A percentile compares a stretch with the other conserved stretches of the same genome.
These are phyloP conservation scores for Amanita pallidorosea DNA, from an alignment of 768 basidiomycete genomes.

Conservation along the genomic window DNA sequence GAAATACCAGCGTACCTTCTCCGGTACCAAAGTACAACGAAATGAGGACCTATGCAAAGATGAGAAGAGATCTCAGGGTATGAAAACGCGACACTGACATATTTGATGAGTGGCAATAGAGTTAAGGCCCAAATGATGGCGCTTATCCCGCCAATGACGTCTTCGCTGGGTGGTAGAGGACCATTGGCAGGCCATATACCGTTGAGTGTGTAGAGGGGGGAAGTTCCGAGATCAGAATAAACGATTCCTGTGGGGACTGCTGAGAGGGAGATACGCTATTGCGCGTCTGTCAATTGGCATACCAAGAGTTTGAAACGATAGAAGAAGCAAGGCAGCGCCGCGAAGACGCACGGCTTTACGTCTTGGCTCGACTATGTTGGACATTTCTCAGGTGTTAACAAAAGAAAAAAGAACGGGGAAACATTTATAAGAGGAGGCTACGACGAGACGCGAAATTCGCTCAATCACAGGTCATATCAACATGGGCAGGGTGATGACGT, in stretches of 20 bases:
- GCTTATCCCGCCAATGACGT: constrained; percentile 53
- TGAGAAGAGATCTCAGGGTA: constrained; percentile 27
- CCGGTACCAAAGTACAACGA: constrained; percentile 1
- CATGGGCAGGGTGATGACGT: no score
- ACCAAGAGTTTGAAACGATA: constrained; percentile 27
- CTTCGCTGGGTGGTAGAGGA: constrained; percentile 39
- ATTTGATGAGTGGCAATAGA: constrained; percentile 55
- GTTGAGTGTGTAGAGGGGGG: constrained; percentile 54
- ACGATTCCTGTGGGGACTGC: constrained; percentile 28
- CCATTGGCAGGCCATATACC: constrained; percentile 47
- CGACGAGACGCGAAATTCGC: not conserved
- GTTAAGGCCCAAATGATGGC: constrained; percentile 59
- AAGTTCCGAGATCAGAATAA: constrained; percentile 45
- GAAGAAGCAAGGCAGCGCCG: constrained; percentile 10
- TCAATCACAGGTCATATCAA: not conserved
- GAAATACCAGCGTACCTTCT: not conserved
- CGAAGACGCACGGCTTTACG: not conserved
- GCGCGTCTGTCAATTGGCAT: not conserved
- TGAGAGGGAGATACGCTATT: not conserved
- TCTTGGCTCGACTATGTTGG: not conserved
- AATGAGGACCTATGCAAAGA: not conserved
- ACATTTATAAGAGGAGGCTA: not conserved
- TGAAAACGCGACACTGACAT: constrained; percentile 24
- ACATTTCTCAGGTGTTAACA: not conserved
- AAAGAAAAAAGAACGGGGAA: not conserved